Conservation (phyloP, 31 red algal genomes). For the Endocladia muricata region DNA sequence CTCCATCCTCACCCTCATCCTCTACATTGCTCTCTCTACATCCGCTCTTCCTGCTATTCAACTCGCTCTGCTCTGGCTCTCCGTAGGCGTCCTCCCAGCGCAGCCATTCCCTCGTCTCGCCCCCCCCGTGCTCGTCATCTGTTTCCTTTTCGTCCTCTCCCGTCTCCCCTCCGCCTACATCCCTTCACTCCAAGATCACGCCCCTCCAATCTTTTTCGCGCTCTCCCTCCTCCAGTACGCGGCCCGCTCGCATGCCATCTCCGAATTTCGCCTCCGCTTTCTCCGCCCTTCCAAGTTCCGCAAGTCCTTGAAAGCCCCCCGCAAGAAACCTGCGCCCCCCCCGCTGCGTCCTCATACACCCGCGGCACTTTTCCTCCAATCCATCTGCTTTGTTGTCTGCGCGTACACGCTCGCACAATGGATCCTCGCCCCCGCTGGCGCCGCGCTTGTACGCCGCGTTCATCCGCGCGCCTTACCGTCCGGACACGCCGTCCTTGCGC, state of each 20-base stretch:
- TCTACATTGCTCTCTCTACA: no score
- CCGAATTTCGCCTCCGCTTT: background rate
- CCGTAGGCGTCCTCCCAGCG: no score
- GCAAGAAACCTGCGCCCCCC: no score
- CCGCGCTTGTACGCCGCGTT: background rate
- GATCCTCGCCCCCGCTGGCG: background rate
- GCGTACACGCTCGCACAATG: background rate
- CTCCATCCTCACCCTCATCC: no score
- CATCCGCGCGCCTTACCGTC: slow-evolving; percentile 41
- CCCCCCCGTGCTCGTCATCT: background rate
- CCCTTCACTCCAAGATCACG: background rate
- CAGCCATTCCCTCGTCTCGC: no score
- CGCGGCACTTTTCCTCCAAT: background rate
- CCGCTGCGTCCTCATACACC: no score
- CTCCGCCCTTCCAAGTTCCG: no score
- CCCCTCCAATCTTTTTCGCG: background rate
- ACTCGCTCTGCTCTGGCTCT: no score
- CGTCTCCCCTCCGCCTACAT: background rate
- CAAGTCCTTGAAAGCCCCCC: no score
- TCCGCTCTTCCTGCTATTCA: no score
- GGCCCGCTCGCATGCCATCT: background rate
- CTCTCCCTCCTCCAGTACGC: background rate
- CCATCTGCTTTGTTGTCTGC: background rate
- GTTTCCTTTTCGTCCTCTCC: background rate
- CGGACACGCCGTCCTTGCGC: slow-evolving; percentile 36